Evolutionary conservation across 805 yeast species (phyloP), one percentile per base, ranked within the genome.

Genomic region (Metschnikowia borealis): DNA sequence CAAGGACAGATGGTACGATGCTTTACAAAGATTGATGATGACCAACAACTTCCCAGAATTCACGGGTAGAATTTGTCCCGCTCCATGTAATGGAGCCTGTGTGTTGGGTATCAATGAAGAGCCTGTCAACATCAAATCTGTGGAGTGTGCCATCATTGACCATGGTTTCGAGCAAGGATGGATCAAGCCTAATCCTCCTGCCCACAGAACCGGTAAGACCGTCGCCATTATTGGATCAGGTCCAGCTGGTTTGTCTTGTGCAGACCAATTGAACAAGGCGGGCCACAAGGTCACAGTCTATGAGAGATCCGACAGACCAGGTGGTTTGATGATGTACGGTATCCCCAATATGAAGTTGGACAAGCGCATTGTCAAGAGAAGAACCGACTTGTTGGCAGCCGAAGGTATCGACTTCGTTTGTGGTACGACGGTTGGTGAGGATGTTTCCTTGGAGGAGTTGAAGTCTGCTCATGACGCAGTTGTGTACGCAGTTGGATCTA

Each of bases 11-110:
- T 92, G 98, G 98, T 83, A 77, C 63, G 91, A 89, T 62, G 99
- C 99, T 17, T 78, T 90, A 62, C 92, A 90, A 67, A 81, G 96
- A 61, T 79, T 92, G 67, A 73, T 88, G 66, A 92, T 90, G 91
- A 94, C 99, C 54, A 92, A 92, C 76, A 92, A 94, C 74, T 92
- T 94, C 87, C 98, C 98, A 20, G 98, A 94, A 73, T 92, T 94
- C 65, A 92, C 98, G 53, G 96, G 97, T 54, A 84, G 97, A 73
- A 92, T 92, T 56, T 92, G 99, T 74, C 99, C 99, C 20, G 98
- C 98, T 54, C 99, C 99, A 56, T 92, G 99, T 76, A 96, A 91
- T 70, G 97, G 97, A 61, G 96, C 98, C 2, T 81, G 82, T 70
- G 92, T 89, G 33, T 78, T 94, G 62, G 96, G 97, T 44, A 89